These are phyloP conservation scores for Neurospora tetraspora DNA, from an alignment of 495 filamentous ascomycete species.

Conservation along the genomic window DNA sequence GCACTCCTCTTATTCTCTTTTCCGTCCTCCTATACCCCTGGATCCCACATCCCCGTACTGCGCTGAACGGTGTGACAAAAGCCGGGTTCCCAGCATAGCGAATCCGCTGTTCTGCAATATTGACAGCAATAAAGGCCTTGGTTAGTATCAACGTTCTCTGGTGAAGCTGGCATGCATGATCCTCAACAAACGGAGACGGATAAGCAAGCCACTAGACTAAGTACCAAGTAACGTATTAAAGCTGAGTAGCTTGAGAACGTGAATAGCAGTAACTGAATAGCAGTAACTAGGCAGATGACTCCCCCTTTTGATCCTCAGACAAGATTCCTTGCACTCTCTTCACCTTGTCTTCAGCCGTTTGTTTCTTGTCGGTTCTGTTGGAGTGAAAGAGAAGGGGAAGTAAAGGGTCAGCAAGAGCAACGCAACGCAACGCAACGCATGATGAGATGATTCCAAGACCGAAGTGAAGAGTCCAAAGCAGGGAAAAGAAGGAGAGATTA, in stretches of 20 bases:
- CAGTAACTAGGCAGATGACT: neutral
- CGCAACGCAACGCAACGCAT: neutral
- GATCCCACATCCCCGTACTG: neutral
- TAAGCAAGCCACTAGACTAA: neutral
- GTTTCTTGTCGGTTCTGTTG: conserved; percentile 37
- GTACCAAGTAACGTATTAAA: too few species aligned
- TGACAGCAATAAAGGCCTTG: neutral
- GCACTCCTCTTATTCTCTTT: neutral
- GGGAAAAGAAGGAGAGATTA: neutral
- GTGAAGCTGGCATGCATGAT: neutral
- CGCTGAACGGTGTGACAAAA: neutral
- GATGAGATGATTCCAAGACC: neutral
- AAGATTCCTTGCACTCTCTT: conserved; percentile 36
- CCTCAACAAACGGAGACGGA: neutral
- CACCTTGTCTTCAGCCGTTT: conserved; percentile 38
- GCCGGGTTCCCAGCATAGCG: neutral
- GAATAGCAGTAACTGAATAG: neutral
- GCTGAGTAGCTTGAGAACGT: neutral
- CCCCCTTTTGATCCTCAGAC: conserved; percentile 6
- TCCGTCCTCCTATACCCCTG: neutral
- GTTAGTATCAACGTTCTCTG: neutral
- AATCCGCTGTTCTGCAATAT: neutral
- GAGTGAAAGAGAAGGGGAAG: neutral
- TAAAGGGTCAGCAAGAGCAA: neutral
- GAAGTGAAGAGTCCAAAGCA: neutral